Conservation (phyloP, 805 yeast genomes). For the Blastobotrys muscicola region DNA sequence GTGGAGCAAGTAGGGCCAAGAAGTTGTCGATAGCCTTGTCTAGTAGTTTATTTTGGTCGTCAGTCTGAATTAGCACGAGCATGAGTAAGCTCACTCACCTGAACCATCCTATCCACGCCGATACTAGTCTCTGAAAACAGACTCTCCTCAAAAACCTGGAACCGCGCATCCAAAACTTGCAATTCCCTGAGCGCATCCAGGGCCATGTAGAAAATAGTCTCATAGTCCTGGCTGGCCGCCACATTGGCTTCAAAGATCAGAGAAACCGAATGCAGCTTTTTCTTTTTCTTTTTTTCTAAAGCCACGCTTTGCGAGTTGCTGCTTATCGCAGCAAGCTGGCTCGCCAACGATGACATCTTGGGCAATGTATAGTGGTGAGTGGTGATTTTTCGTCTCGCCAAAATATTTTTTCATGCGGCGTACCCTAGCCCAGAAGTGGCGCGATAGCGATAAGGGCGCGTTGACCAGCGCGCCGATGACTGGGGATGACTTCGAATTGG, state of each 20-base stretch:
- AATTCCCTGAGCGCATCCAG: slow-evolving; percentile 70
- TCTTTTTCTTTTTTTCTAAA: slow-evolving; percentile 77
- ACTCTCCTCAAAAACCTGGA: slow-evolving; percentile 56
- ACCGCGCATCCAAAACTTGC: slow-evolving; percentile 62
- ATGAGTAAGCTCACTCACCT: slow-evolving; percentile 25
- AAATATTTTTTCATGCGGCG: not conserved
- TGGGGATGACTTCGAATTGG: too few species aligned
- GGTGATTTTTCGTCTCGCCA: not conserved
- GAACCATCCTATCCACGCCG: slow-evolving; percentile 71
- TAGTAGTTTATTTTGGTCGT: slow-evolving; percentile 66
- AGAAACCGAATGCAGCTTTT: slow-evolving; percentile 81
- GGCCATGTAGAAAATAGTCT: slow-evolving; percentile 62
- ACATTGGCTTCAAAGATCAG: slow-evolving; percentile 74
- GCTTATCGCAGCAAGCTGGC: slow-evolving; percentile 63
- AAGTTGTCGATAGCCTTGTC: slow-evolving; percentile 69
- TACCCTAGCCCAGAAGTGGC: too few species aligned
- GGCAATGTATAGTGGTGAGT: not conserved
- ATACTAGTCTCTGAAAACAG: slow-evolving; percentile 79
- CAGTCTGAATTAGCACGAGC: slow-evolving; percentile 27
- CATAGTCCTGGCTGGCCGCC: slow-evolving; percentile 94
- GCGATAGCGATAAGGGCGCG: too few species aligned
- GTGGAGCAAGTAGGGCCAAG: slow-evolving; percentile 63
- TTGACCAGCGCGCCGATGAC: too few species aligned
- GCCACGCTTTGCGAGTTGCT: slow-evolving; percentile 47
- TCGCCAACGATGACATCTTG: slow-evolving; percentile 57